Percentiles rank a stretch among this genome's conserved stretches.
phyloP scores from a whole-genome alignment of 352 stramenopile species.

The Pythium rhizo-oryzae region DNA sequence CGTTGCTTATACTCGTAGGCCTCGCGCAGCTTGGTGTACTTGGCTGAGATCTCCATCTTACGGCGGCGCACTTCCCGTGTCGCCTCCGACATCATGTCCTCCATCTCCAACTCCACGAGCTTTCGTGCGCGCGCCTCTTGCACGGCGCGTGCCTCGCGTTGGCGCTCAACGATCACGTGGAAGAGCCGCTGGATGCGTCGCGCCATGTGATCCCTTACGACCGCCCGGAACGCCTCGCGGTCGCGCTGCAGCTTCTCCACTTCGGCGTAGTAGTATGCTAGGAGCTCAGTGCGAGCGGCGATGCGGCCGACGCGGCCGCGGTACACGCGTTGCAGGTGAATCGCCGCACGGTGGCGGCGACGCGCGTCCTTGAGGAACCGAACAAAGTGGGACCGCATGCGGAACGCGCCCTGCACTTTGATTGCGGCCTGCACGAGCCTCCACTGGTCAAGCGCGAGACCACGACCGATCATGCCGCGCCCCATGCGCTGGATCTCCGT shows the following conservation, averaged over 20 bases:
- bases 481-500: conserved; percentile 67
- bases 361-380: conserved; percentile 45
- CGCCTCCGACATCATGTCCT: conserved; percentile 38
- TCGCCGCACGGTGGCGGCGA: conserved; percentile 45
- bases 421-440: conserved; percentile 52
- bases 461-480: conserved; percentile 48
- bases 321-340: conserved; percentile 66
- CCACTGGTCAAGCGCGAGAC: conserved; percentile 38
- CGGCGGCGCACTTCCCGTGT: conserved; percentile 36
- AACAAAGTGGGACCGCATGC: conserved; percentile 64
- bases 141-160: conserved; percentile 17
- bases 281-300: conserved; percentile 34
- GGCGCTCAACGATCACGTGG: conserved; percentile 31
- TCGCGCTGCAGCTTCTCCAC: conserved; percentile 57
- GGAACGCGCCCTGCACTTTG: conserved; percentile 64
- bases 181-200: conserved; percentile 54
- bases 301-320: conserved; percentile 58
- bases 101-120: conserved; percentile 50
- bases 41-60: conserved; percentile 45
- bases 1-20: conserved; percentile 45
- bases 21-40: conserved; percentile 58
- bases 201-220: conserved; percentile 45
- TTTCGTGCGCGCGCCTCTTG: conserved; percentile 34
- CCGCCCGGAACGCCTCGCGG: conserved; percentile 46
- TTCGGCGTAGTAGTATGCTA: conserved; percentile 58